A percentile compares a stretch with the other conserved stretches of the same genome.
phyloP scores from a whole-genome alignment of 129 eudicot species.

The Lactuca saligna region DNA sequence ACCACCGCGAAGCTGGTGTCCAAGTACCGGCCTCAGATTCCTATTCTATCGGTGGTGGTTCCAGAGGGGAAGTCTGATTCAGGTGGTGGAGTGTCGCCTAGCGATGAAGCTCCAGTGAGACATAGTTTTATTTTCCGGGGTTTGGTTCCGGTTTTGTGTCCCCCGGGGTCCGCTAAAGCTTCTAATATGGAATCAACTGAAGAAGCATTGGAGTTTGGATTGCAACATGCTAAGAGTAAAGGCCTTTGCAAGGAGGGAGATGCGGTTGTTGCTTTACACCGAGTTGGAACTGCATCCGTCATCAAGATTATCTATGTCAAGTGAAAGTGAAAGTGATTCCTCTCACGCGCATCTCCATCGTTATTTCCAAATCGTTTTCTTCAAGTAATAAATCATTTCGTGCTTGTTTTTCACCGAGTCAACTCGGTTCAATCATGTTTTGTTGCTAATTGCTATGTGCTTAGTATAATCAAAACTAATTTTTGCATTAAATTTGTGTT shows the following conservation, averaged over 20 bases:
- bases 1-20: conserved; percentile 45
- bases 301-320: conserved; percentile 42
- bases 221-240: conserved; percentile 32
- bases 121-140: conserved; percentile 33
- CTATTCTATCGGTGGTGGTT: conserved; percentile 37
- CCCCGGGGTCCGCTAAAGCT: conserved; percentile 21
- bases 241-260: conserved; percentile 43
- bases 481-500: too few species aligned
- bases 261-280: conserved; percentile 41
- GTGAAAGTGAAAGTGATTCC: conserved; percentile 12
- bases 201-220: conserved; percentile 36
- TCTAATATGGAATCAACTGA: conserved; percentile 27
- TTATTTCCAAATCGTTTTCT: neutral
- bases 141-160: conserved; percentile 32
- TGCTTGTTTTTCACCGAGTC: neutral
- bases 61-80: conserved; percentile 30
- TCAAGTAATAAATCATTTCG: conserved; percentile 19
- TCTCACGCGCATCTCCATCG: neutral
- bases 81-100: conserved; percentile 7
- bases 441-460: too few species aligned
- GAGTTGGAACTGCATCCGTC: conserved; percentile 36
- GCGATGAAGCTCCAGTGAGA: conserved; percentile 32
- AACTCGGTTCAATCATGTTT: too few species aligned
- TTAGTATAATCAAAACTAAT: too few species aligned
- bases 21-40: conserved; percentile 33